Evolutionary conservation across 345 rosid species (phyloP), one percentile per base, ranked within the genome.

Genomic region (Diplotaxis tenuifolia): DNA sequence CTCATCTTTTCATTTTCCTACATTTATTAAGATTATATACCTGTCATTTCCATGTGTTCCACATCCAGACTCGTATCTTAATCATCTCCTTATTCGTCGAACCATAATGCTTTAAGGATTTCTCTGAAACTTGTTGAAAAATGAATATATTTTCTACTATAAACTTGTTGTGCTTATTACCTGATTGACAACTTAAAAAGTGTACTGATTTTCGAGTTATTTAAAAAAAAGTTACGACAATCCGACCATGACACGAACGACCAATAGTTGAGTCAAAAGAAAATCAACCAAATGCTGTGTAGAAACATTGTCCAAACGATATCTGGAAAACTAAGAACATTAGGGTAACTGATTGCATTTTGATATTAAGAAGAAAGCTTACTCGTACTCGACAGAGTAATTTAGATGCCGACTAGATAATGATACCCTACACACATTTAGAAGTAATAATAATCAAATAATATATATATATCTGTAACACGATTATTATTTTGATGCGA

Each of bases 381-480:
- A 75, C 78, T 31, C 64, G 63, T 75, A 75, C 78, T 31, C 64
- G 63, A 47, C 50, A 1, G 11, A 67, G 63, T 52, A 25, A 23
- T 12, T 59, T 32, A 16, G 16, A 49, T 8, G 16, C 62, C 63
- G 21, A 16, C 71, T 57, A 76, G 71, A 76, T 70, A 56, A 6
- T 23, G 14, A 76, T 56, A 22, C 79, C 79, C 79, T 76, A 57
- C 52, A 76, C 38, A 62, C 53, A 52, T 52, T 19, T 9, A 6
- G 6, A 23, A 53, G 2, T 6, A 45, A 53, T 5, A 55, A 23
- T 2, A 2, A 12, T 55, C 60, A 55, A 11, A 50, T 22, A 11
- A 54, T 22, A 12, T 22, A 11, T 22, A 21, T 54, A n/a, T n/a
- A n/a, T n/a, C 57, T 19, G 20, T 9, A 4, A 53, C n/a, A 53